Evolutionary conservation across 1,284 basidiomycete species (phyloP).

Genomic region (Acaromyces ingoldii): DNA sequence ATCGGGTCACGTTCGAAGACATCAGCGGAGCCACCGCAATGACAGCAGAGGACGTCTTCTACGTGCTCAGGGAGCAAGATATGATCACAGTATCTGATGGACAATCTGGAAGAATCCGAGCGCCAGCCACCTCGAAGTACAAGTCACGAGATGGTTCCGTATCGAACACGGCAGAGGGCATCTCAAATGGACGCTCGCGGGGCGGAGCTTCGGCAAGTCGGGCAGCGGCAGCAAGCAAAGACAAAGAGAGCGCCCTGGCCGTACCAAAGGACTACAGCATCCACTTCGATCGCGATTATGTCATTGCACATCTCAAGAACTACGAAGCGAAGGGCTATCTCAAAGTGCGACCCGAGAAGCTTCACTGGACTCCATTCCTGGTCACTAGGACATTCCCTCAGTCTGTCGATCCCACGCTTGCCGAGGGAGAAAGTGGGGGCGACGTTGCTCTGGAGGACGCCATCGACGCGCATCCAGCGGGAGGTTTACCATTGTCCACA

Average conservation of each 20-base stretch:
- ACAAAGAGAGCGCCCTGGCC: conserved; percentile 53
- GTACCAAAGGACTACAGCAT: conserved; percentile 73
- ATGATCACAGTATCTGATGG: conserved; percentile 63
- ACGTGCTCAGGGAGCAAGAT: conserved; percentile 68
- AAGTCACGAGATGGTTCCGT: conserved; percentile 13
- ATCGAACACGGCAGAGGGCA: background rate
- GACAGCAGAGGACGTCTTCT: conserved; percentile 81
- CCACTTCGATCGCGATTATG: conserved; percentile 66
- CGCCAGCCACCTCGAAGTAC: conserved; percentile 31
- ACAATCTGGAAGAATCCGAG: conserved; percentile 24
- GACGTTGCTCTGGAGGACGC: background rate
- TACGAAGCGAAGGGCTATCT: conserved; percentile 79
- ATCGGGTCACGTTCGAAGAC: conserved; percentile 70
- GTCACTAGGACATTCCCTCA: conserved; percentile 57
- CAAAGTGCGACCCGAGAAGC: conserved; percentile 71
- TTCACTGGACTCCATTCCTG: conserved; percentile 93
- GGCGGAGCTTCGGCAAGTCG: conserved; percentile 59
- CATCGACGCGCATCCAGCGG: background rate
- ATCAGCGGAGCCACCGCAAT: conserved; percentile 82
- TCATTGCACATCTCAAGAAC: conserved; percentile 63
- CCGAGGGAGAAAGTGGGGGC: background rate
- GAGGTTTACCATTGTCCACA: background rate
- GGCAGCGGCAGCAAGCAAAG: conserved; percentile 50
- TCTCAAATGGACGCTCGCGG: background rate
- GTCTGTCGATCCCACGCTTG: background rate